Conservation (phyloP, 108 stramenopile genomes). For the Craspedostauros australis region DNA sequence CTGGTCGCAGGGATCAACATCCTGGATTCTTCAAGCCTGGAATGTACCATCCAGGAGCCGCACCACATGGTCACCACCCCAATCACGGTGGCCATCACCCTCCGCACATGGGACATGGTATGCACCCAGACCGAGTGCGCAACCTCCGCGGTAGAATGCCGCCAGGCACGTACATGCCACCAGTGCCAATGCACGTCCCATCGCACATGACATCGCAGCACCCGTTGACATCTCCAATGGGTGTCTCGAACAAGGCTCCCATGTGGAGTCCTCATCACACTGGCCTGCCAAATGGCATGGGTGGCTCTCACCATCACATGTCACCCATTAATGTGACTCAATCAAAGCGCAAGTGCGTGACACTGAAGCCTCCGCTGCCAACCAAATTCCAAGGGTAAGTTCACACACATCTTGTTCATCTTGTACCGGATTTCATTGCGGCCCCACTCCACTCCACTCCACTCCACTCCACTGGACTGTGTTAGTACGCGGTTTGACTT, state of each 20-base stretch:
- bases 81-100: constrained; percentile 20
- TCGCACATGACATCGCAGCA: constrained; percentile 65
- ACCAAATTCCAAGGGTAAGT: constrained; percentile 74
- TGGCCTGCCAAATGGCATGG: constrained; percentile 27
- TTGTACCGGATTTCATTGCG: too few relatives aligned
- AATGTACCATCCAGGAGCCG: constrained; percentile 10
- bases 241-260: constrained; percentile 16
- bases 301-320: constrained; percentile 37
- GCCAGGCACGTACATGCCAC: constrained; percentile 46
- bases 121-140: constrained; percentile 55
- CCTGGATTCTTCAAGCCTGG: too few relatives aligned
- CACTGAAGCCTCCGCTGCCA: constrained; percentile 71
- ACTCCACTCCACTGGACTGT: neutral
- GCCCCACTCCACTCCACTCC: neutral
- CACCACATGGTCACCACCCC: constrained; percentile 21
- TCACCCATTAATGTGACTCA: constrained; percentile 53
- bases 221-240: constrained; percentile 71
- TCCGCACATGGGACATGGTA: constrained; percentile 27
- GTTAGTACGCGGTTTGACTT: neutral
- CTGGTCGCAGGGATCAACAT: too few relatives aligned
- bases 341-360: constrained; percentile 75
- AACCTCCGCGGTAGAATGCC: constrained; percentile 72
- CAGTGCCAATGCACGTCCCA: constrained; percentile 61
- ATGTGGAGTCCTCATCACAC: constrained; percentile 49
- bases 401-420: too few relatives aligned